phyloP scores from a whole-genome alignment of 345 rosid species.

The Abelmoschus esculentus region DNA sequence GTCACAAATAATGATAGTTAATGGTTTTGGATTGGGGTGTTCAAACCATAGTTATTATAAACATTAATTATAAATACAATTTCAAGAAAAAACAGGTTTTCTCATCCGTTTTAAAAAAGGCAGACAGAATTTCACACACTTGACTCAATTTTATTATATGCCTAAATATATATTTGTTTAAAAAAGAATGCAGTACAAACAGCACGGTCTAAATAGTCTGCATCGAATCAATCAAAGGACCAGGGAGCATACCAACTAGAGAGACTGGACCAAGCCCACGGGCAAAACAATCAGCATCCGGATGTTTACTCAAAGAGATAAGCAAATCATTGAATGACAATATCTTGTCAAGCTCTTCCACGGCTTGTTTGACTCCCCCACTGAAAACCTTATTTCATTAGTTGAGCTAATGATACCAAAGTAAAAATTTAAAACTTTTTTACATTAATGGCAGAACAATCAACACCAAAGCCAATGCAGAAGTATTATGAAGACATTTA shows the following conservation, averaged over 20 bases:
- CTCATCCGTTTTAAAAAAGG: background rate
- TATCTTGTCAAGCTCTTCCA: slow-evolving; percentile 71
- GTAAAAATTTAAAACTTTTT: background rate
- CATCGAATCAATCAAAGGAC: slow-evolving; percentile 10
- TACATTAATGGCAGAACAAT: background rate
- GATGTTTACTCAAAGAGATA: slow-evolving; percentile 54
- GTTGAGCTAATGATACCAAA: slow-evolving; percentile 6
- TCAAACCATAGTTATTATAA: slow-evolving; percentile 1
- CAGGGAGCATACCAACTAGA: slow-evolving; percentile 47
- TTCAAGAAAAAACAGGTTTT: background rate
- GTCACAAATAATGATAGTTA: slow-evolving; percentile 14
- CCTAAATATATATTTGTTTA: background rate
- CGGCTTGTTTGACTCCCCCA: slow-evolving; percentile 49
- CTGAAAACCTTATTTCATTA: slow-evolving; percentile 36
- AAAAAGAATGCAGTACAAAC: background rate
- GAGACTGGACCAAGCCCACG: slow-evolving; percentile 79
- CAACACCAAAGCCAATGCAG: background rate
- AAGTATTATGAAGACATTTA: background rate
- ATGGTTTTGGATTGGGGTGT: slow-evolving; percentile 4
- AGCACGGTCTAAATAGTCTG: background rate
- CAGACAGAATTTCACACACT: background rate
- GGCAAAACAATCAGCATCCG: slow-evolving; percentile 63
- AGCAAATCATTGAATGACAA: slow-evolving; percentile 68
- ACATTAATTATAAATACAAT: background rate
- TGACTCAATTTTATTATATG: background rate